Conservation (phyloP, 2,329 filamentous ascomycete species). For the Cladophialophora psammophila region DNA sequence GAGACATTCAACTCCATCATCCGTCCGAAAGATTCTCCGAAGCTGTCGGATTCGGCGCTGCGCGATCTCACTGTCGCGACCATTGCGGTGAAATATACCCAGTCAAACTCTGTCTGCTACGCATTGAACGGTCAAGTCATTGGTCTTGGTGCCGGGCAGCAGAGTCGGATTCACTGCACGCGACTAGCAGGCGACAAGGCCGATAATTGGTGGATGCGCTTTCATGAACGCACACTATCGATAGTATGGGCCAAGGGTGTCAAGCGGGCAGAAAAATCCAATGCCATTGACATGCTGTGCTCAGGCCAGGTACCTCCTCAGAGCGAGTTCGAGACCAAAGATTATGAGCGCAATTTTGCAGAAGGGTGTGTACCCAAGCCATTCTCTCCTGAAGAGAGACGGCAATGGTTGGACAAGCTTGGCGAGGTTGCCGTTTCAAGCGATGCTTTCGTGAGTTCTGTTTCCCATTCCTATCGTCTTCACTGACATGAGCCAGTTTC, state of each 20-base stretch:
- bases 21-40: conserved; percentile 77
- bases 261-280: conserved; percentile 97
- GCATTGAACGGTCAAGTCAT: conserved; percentile 92
- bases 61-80: conserved; percentile 94
- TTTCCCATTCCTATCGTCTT: not conserved
- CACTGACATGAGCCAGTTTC: conserved; percentile 69
- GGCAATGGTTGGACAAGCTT: conserved; percentile 84
- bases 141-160: conserved; percentile 93
- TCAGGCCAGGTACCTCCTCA: conserved; percentile 82
- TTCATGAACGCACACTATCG: conserved; percentile 84
- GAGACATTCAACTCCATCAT: conserved; percentile 84
- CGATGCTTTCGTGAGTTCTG: conserved; percentile 84
- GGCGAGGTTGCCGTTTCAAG: conserved; percentile 80
- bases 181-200: conserved; percentile 96
- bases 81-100: conserved; percentile 97
- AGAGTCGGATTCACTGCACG: conserved; percentile 98
- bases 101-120: conserved; percentile 99
- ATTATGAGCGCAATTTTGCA: conserved; percentile 89
- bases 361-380: conserved; percentile 72
- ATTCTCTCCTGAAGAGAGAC: conserved; percentile 84
- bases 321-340: conserved; percentile 80
- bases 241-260: conserved; percentile 98
- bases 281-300: conserved; percentile 94
- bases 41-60: conserved; percentile 79
- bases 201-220: conserved; percentile 99